A percentile compares a stretch with the other conserved stretches of the same genome.
Evolutionary conservation across 2,329 filamentous ascomycete genomes (phyloP).

Genomic region (Aspergillus fumigatus): DNA sequence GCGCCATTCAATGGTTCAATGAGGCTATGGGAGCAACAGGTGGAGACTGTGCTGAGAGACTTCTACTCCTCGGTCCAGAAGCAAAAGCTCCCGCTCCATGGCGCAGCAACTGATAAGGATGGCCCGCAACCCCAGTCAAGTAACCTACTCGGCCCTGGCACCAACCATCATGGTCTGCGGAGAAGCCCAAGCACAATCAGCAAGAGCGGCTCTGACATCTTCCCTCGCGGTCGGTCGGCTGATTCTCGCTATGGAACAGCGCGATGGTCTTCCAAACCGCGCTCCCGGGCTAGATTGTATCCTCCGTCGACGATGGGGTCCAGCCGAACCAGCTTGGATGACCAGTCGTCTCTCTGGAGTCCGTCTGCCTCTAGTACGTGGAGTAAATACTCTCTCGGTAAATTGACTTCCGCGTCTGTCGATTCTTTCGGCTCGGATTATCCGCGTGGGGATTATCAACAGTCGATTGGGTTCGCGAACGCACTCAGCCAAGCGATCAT

Average conservation of each 20-base stretch:
- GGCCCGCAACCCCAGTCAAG: slow-evolving; percentile 43
- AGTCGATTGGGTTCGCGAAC: slow-evolving; percentile 96
- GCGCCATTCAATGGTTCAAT: slow-evolving; percentile 68
- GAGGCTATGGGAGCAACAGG: slow-evolving; percentile 79
- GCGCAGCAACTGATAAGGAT: slow-evolving; percentile 51
- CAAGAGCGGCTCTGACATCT: slow-evolving; percentile 80
- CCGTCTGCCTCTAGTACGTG: slow-evolving; percentile 88
- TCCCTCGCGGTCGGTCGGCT: slow-evolving; percentile 64
- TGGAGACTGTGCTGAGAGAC: slow-evolving; percentile 86
- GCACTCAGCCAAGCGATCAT: slow-evolving; percentile 95
- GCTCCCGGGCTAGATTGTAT: slow-evolving; percentile 72
- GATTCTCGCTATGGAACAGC: slow-evolving; percentile 62
- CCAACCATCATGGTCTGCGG: slow-evolving; percentile 60
- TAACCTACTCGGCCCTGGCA: slow-evolving; percentile 65
- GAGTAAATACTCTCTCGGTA: slow-evolving; percentile 89
- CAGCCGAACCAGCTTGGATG: slow-evolving; percentile 90
- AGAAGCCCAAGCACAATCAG: slow-evolving; percentile 87
- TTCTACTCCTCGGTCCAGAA: slow-evolving; percentile 88
- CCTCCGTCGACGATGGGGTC: slow-evolving; percentile 78
- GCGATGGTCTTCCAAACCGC: slow-evolving; percentile 79
- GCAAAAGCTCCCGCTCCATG: slow-evolving; percentile 80
- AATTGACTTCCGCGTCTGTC: slow-evolving; percentile 86
- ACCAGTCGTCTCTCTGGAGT: slow-evolving; percentile 85
- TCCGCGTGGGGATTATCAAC: slow-evolving; percentile 78
- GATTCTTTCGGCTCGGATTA: slow-evolving; percentile 80